Evolutionary conservation across 1,284 basidiomycete genomes (phyloP), one percentile per base, ranked within the genome.

Genomic region (Apiotrichum akiyoshidainum): DNA sequence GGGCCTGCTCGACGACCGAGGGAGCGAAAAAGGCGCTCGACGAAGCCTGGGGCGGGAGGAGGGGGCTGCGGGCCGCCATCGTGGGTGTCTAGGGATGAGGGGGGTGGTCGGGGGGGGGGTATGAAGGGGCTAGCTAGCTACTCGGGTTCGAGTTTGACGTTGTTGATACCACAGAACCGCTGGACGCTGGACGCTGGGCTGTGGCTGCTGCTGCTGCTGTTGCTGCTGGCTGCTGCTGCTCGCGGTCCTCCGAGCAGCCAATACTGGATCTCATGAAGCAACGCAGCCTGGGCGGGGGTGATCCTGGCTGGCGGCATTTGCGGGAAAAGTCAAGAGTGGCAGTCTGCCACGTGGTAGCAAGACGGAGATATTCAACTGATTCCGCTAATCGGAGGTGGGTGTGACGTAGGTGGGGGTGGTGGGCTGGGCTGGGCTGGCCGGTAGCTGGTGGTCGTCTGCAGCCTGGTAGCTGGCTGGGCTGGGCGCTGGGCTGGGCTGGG

Each of bases 11-110:
- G 48, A 61, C 44, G 13, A 70, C 61, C 26, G 76, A 73, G 34
- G 64, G 68, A 56, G 70, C 63, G 65, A 72, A 70, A 65, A 71
- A 74, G 40, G 53, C 40, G 46, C 58, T 54, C 35, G 62, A 40
- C 31, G 68, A 65, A 14, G 57, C 52, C n/a, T 65, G 45, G 17
- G 73, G 72, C 11, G 73, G 68, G 45, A 73, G 66, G 52, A 75
- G 68, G 39, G 72, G 71, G 61, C 68, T 61, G 33, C 65, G 57
- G 39, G 65, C 58, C 19, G 65, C 61, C 68, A 71, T 71, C 46
- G 44, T 60, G 60, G n/a, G 17, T 37, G 57, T 31, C 40, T 22
- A 39, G 37, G 33, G 35, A 41, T 46, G 34, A 41, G 40, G 22
- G 33, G 49, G 55, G 37, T 21, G 21, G 16, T 21, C n/a, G n/a